phyloP scores from a whole-genome alignment of 2,329 filamentous ascomycete genomes.

The Clarireedia hainanense region DNA sequence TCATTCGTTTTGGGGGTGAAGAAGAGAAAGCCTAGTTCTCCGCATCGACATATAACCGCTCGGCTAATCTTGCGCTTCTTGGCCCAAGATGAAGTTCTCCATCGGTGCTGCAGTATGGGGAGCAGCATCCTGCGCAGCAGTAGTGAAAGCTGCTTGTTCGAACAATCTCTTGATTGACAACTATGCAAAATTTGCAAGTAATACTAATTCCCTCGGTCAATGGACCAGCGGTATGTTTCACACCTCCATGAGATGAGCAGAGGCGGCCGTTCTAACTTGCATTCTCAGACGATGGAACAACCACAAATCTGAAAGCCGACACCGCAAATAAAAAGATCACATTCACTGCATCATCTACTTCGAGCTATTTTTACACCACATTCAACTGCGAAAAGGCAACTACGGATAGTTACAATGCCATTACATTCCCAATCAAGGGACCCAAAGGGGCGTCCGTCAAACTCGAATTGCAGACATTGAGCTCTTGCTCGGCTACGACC shows the following conservation, averaged over 20 bases:
- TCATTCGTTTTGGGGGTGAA: not conserved
- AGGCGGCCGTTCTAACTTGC: conserved; percentile 3
- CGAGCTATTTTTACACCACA: conserved; percentile 47
- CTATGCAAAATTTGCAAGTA: conserved; percentile 27
- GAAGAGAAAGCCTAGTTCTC: not conserved
- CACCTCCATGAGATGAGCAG: too few species aligned
- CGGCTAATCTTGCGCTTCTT: not conserved
- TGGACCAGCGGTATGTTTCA: conserved; percentile 31
- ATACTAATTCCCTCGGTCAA: conserved; percentile 29
- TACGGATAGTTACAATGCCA: conserved; percentile 38
- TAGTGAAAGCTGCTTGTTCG: conserved; percentile 21
- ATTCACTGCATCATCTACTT: conserved; percentile 33
- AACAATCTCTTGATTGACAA: conserved; percentile 27
- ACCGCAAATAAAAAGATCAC: conserved; percentile 37
- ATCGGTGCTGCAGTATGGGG: not conserved
- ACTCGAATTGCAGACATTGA: conserved; percentile 41
- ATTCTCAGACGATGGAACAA: conserved; percentile 40
- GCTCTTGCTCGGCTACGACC: conserved; percentile 34
- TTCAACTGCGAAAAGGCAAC: conserved; percentile 40
- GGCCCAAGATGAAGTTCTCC: conserved; percentile 1
- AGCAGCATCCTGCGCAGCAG: conserved; percentile 4
- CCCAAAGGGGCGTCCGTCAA: conserved; percentile 34
- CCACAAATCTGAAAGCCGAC: conserved; percentile 34
- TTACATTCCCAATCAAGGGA: conserved; percentile 41
- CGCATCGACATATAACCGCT: too few species aligned